Base-by-base conservation (phyloP, 2,329 filamentous ascomycete genomes). In the Rutstroemia sp. region DNA sequence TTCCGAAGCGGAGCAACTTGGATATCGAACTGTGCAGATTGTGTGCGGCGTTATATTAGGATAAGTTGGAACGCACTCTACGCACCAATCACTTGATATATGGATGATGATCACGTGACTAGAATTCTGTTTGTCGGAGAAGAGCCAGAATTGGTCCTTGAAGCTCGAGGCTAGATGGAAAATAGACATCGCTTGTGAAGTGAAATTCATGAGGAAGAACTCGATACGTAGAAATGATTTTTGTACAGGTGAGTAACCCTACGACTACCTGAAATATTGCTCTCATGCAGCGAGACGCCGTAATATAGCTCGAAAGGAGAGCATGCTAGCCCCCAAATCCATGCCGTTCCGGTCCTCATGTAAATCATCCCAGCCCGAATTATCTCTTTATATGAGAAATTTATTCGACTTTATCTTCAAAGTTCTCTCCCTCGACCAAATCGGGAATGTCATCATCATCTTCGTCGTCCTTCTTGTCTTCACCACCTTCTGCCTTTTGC, bases 361-460 rank as follows among this genome's bases (percentile, higher is more conserved):
- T 54, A 10, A 30, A 54, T 57, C 50, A 51, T 42, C 51, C 54
- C 42, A 30, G 53, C 17, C 49, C 17, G 46, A 55, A 36, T 40
- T 34, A 21, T 25, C 39, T 45, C 47, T 47, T 12, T 34, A 40
- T 54, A 10, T 10, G 51, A 39, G 12, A 54, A 39, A 51, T 63
- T 68, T 70, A 70, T 62, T 70, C 68, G 59, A 69, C 90, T 78
- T 96, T 96, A 77, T 84, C 88, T 82, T 99, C 94, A 71, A 99
- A 99, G 83, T 89, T 96, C 82, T 96, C 90, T 70, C 94, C 94
- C 72, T 91, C 90, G 61, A 99, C 92, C 65, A 99, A 82, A 68
- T 97, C 92, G 68, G 94, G 94, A 74, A 99, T 99, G 74, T 97
- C 94, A 67, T 95, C 91, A 61, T 94, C 89, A 57, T 86, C 80